A percentile compares a stretch with the other conserved stretches of the same genome.
phyloP scores from a whole-genome alignment of 2,329 filamentous ascomycete genomes.

The Huntiella bhutanensis region DNA sequence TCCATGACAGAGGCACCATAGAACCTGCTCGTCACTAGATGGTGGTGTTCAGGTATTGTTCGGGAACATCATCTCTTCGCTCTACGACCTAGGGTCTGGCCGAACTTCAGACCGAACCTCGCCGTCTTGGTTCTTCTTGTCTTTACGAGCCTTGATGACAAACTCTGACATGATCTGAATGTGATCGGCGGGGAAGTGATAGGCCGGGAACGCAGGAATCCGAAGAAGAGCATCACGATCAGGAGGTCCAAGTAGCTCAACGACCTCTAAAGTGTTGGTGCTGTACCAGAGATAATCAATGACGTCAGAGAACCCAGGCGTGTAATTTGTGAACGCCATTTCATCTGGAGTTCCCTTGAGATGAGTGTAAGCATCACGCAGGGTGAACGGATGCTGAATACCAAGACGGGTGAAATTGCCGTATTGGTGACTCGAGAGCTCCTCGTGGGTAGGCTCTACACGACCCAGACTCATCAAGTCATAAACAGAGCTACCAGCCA shows the following conservation, averaged over 20 bases:
- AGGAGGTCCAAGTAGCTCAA: conserved; percentile 67
- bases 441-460: conserved; percentile 58
- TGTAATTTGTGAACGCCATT: conserved; percentile 90
- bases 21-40: too few species aligned
- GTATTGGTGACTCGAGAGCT: conserved; percentile 66
- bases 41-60: too few species aligned
- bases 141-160: conserved; percentile 71
- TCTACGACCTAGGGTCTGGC: background rate
- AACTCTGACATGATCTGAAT: conserved; percentile 80
- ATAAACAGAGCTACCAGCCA: conserved; percentile 71
- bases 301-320: conserved; percentile 75
- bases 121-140: conserved; percentile 46
- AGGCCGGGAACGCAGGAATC: conserved; percentile 82
- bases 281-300: conserved; percentile 98
- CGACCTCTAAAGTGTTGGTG: conserved; percentile 70
- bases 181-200: conserved; percentile 87
- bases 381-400: conserved; percentile 83
- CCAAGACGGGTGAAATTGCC: conserved; percentile 84
- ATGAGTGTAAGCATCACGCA: conserved; percentile 75
- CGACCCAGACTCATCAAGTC: conserved; percentile 70
- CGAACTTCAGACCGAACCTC: conserved; percentile 23
- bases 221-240: conserved; percentile 69
- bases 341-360: conserved; percentile 70
- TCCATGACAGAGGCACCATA: too few species aligned
- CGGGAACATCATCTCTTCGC: too few species aligned